Conservation (phyloP, 768 basidiomycete genomes). For the Dioszegia hungarica region DNA sequence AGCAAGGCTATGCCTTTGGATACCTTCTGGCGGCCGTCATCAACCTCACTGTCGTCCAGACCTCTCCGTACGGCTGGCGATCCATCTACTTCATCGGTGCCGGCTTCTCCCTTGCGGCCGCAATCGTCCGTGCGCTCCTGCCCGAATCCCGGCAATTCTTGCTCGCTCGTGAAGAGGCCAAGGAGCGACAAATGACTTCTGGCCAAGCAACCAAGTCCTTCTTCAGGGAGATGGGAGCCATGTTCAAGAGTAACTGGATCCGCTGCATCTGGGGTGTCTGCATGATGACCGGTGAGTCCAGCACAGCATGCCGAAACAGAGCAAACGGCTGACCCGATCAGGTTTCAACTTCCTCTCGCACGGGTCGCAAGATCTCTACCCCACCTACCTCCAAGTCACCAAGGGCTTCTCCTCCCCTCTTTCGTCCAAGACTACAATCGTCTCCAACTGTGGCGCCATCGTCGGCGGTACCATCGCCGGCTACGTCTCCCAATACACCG, state of each 20-base stretch:
- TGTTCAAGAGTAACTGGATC: constrained; percentile 74
- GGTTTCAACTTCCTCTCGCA: constrained; percentile 69
- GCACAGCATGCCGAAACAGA: not conserved
- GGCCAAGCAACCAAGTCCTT: constrained; percentile 65
- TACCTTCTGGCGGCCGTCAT: constrained; percentile 78
- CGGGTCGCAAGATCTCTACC: constrained; percentile 62
- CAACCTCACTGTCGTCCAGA: constrained; percentile 59
- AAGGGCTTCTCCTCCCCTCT: constrained; percentile 60
- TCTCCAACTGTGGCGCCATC: constrained; percentile 55
- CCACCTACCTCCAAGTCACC: constrained; percentile 63
- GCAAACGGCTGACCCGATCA: not conserved
- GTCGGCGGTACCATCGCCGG: constrained; percentile 67
- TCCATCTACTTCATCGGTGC: constrained; percentile 74
- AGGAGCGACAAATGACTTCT: constrained; percentile 51
- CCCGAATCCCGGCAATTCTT: constrained; percentile 78
- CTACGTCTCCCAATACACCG: constrained; percentile 66
- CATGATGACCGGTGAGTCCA: constrained; percentile 60
- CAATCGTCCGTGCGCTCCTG: constrained; percentile 59
- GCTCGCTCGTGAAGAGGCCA: constrained; percentile 54
- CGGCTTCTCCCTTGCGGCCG: constrained; percentile 67
- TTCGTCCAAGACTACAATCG: constrained; percentile 73
- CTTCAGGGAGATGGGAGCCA: constrained; percentile 65
- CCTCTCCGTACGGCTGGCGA: constrained; percentile 60
- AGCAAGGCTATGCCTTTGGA: constrained; percentile 76
- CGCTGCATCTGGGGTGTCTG: constrained; percentile 77